Percentiles rank a stretch among this genome's conserved stretches.
These are phyloP conservation scores for Trichomonas gallinae DNA, from an alignment of 208 protist species.

Conservation along the genomic window DNA sequence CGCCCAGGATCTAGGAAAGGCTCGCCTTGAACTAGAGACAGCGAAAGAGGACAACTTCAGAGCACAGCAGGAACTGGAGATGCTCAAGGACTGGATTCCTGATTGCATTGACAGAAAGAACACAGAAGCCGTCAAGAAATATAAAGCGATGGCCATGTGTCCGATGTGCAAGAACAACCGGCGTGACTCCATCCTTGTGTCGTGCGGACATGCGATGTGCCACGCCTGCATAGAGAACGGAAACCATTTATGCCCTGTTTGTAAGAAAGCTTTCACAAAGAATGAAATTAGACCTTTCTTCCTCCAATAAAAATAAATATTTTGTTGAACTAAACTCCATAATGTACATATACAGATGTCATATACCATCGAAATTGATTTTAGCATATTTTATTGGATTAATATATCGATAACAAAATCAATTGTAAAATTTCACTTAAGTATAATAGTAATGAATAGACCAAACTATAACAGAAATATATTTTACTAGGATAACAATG, in stretches of 20 bases:
- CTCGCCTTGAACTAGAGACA: background rate
- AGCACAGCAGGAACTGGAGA: background rate
- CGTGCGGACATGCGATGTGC: background rate
- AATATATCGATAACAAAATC: too few species aligned
- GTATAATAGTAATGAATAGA: too few species aligned
- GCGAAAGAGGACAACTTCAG: background rate
- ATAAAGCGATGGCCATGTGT: background rate
- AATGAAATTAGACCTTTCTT: background rate
- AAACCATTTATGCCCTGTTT: background rate
- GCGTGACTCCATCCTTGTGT: background rate
- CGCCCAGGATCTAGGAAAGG: background rate
- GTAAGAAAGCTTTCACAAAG: background rate
- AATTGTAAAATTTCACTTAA: too few species aligned
- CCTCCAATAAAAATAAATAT: background rate
- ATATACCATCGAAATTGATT: too few species aligned
- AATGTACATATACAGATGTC: too few species aligned
- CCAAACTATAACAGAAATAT: too few species aligned
- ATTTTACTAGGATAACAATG: too few species aligned
- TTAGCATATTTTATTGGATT: too few species aligned
- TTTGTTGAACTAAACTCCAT: too few species aligned
- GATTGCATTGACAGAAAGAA: constrained; percentile 3
- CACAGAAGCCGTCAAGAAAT: background rate
- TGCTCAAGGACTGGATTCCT: background rate
- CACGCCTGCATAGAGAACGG: background rate
- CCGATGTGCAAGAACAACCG: background rate